These are phyloP conservation scores for Dillenia turbinata DNA, from an alignment of 164 flowering plant genomes.

Conservation along the genomic window DNA sequence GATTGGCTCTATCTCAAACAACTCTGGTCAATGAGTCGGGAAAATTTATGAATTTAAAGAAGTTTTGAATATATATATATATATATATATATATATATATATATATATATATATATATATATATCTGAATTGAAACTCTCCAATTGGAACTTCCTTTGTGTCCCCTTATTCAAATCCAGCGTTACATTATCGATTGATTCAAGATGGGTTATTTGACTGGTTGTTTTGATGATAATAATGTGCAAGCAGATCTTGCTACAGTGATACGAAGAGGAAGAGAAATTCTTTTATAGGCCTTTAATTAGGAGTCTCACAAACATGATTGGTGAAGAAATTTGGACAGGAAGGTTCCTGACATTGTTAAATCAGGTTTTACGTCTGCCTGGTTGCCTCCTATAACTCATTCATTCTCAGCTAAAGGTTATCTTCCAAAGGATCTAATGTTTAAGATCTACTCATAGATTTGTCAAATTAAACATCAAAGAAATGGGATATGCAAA, in stretches of 20 bases:
- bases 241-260: slow-evolving; percentile 30
- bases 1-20: too few species aligned
- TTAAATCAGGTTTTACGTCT: slow-evolving; percentile 82
- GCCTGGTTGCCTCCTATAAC: slow-evolving; percentile 89
- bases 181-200: slow-evolving; percentile 14
- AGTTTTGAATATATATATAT: too few species aligned
- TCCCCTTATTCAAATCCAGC: slow-evolving; percentile 5
- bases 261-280: slow-evolving; percentile 61
- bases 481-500: slow-evolving; percentile 65
- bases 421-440: slow-evolving; percentile 90
- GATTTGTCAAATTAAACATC: slow-evolving; percentile 71
- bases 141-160: slow-evolving; percentile 5
- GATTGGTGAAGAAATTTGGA: slow-evolving; percentile 90
- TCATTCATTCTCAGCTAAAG: slow-evolving; percentile 78
- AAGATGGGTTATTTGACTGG: slow-evolving; percentile 25
- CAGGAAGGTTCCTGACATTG: slow-evolving; percentile 67
- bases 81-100: too few species aligned
- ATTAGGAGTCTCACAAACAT: too few species aligned
- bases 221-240: slow-evolving; percentile 15
- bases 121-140: too few species aligned
- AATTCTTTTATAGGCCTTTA: slow-evolving; percentile 82
- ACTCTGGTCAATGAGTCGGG: too few species aligned
- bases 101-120: too few species aligned
- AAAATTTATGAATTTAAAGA: too few species aligned
- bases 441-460: slow-evolving; percentile 73